phyloP scores from a whole-genome alignment of 345 rosid species.

The Ailanthus altissimus region DNA sequence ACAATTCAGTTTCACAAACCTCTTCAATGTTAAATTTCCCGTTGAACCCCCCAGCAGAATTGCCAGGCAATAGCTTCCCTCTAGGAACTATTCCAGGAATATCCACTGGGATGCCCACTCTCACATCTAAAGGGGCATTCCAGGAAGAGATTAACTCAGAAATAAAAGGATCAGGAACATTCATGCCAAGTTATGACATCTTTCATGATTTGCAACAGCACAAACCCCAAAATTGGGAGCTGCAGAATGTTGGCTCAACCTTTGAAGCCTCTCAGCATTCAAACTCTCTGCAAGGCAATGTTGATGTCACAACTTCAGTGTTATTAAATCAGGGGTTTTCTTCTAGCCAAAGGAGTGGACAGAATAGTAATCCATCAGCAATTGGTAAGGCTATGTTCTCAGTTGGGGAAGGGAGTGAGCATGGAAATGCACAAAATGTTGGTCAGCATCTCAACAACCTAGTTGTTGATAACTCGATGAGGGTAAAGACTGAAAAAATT shows the following conservation, averaged over 20 bases:
- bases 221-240: constrained; percentile 68
- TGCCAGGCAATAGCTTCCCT: constrained; percentile 56
- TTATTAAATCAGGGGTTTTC: constrained; percentile 54
- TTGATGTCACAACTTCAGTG: constrained; percentile 39
- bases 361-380: constrained; percentile 35
- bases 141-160: constrained; percentile 61
- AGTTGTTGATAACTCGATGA: constrained; percentile 45
- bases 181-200: constrained; percentile 55
- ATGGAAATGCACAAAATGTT: constrained; percentile 30
- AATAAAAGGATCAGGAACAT: constrained; percentile 51
- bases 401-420: constrained; percentile 31
- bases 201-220: constrained; percentile 63
- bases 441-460: constrained; percentile 37
- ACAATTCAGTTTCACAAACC: constrained; percentile 50
- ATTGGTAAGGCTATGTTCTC: constrained; percentile 40
- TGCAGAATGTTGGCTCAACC: constrained; percentile 56
- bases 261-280: constrained; percentile 54
- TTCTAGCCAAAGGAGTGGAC: constrained; percentile 52
- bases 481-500: constrained; percentile 67
- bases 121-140: constrained; percentile 47
- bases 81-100: constrained; percentile 57
- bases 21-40: constrained; percentile 49
- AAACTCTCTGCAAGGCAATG: constrained; percentile 41
- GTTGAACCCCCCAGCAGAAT: constrained; percentile 48
- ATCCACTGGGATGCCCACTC: constrained; percentile 45